phyloP scores from a whole-genome alignment of 129 eudicot species.

The Calendula officinalis region DNA sequence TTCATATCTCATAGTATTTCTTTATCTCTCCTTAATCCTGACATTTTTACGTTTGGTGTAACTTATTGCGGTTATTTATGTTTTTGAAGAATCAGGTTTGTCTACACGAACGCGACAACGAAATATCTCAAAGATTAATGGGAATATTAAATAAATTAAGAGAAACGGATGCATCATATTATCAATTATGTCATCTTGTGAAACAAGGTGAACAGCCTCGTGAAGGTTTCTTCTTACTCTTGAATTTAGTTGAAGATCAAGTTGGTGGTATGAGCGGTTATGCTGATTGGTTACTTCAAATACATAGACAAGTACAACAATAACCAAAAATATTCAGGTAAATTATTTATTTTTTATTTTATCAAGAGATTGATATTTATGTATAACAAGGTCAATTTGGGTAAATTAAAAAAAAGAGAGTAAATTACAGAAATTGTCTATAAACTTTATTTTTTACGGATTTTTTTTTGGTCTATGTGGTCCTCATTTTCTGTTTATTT shows the following conservation, averaged over 20 bases:
- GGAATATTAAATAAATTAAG: conserved; percentile 53
- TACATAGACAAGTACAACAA: conserved; percentile 86
- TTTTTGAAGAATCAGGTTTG: conserved; percentile 50
- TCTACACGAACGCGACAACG: conserved; percentile 59
- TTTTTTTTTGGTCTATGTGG: too few species aligned
- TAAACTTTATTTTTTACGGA: too few species aligned
- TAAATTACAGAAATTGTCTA: too few species aligned
- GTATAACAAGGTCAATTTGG: neutral
- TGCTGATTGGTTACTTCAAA: conserved; percentile 77
- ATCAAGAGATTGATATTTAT: neutral
- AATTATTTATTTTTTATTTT: neutral
- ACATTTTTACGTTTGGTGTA: neutral
- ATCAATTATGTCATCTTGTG: conserved; percentile 85
- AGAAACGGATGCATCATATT: conserved; percentile 67
- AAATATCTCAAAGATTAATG: conserved; percentile 74
- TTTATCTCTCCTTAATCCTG: conserved; percentile 1
- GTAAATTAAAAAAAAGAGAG: too few species aligned
- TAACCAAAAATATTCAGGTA: conserved; percentile 33
- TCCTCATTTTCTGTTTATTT: too few species aligned
- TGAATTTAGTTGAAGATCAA: conserved; percentile 82
- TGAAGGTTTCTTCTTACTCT: conserved; percentile 84
- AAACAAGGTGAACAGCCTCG: conserved; percentile 98
- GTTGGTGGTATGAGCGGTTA: conserved; percentile 74
- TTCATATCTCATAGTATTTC: neutral
- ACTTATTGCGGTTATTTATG: neutral